Conservation (phyloP, 306 rosid species). For the Geum urbanum region DNA sequence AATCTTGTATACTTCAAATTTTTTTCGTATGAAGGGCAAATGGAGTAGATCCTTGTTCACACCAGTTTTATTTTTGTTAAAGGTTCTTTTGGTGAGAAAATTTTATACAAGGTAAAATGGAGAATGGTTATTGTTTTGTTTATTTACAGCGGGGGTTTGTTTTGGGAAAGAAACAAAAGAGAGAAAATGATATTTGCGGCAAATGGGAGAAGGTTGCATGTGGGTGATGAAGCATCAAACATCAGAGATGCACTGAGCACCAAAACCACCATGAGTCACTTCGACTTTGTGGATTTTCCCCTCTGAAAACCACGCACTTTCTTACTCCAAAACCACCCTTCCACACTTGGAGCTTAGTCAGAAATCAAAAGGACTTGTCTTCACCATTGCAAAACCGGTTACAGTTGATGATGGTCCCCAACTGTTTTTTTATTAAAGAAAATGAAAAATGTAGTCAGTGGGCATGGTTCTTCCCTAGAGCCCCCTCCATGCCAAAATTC, state of each 20-base stretch:
- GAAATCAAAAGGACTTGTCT: neutral
- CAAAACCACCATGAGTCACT: constrained; percentile 48
- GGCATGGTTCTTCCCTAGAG: constrained; percentile 16
- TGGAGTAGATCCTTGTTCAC: constrained; percentile 4
- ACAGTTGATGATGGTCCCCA: constrained; percentile 35
- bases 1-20: no score
- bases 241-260: constrained; percentile 6
- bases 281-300: constrained; percentile 36
- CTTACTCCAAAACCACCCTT: constrained; percentile 35
- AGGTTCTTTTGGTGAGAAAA: neutral
- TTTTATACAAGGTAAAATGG: no score
- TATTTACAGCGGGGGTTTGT: no score
- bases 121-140: no score
- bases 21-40: neutral
- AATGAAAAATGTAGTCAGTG: constrained; percentile 23
- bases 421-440: constrained; percentile 5
- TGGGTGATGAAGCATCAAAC: constrained; percentile 37
- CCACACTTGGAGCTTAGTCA: neutral
- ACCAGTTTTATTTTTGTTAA: neutral
- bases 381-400: neutral
- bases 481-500: constrained; percentile 20
- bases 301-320: constrained; percentile 56
- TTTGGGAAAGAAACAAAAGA: neutral
- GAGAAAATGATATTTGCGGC: constrained; percentile 43
- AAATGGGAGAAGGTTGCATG: constrained; percentile 54